A percentile compares a stretch with the other conserved stretches of the same genome.
Conservation (phyloP, 2,329 filamentous ascomycete genomes). For the Hypoxylon sp. region DNA sequence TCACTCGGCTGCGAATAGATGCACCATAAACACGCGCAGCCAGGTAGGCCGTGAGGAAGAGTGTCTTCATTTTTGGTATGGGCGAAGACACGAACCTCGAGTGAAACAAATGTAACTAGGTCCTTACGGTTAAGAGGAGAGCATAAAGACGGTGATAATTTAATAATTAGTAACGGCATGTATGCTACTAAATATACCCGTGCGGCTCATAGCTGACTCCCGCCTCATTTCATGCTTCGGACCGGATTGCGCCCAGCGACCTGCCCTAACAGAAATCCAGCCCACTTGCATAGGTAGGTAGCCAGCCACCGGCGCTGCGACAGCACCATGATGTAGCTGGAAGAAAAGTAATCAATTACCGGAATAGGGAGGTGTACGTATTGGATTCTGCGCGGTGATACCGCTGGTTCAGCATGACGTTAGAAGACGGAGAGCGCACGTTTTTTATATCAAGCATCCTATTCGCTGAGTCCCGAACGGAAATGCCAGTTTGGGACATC, state of each 20-base stretch:
- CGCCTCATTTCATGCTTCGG: conserved; percentile 10
- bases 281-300: too few relatives aligned
- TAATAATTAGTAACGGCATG: background rate
- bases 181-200: conserved; percentile 12
- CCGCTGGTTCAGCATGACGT: conserved; percentile 14
- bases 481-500: conserved; percentile 12
- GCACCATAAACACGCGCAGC: conserved; percentile 23
- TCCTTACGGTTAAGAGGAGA: background rate
- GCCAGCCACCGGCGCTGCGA: background rate
- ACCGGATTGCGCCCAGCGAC: background rate
- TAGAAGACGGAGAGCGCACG: conserved; percentile 22
- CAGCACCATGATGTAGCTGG: background rate
- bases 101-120: background rate
- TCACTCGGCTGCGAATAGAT: conserved; percentile 6
- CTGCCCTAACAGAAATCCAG: conserved; percentile 8
- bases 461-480: conserved; percentile 25
- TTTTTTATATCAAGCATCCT: conserved; percentile 20
- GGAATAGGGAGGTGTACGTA: conserved; percentile 28
- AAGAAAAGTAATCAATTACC: conserved; percentile 7
- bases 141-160: too few relatives aligned
- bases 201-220: conserved; percentile 3
- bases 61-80: conserved; percentile 16
- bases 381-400: conserved; percentile 4
- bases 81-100: background rate
- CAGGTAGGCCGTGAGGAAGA: conserved; percentile 30